These are phyloP conservation scores for Trametes cingulata DNA, from an alignment of 768 basidiomycete species.

Conservation along the genomic window DNA sequence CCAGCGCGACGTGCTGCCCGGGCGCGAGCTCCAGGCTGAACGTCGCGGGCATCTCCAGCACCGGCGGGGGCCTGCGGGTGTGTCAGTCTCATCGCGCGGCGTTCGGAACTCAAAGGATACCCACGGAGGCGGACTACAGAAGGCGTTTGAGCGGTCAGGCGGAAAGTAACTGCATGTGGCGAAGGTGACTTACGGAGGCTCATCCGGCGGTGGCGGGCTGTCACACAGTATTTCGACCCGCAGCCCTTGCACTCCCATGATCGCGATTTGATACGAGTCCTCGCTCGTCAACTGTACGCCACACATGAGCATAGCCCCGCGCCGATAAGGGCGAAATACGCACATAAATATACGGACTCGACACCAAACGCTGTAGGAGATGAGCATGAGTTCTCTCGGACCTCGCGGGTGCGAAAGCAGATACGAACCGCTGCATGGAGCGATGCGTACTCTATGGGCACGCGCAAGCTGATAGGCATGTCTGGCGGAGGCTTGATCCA, in stretches of 20 bases:
- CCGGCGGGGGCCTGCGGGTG: slow-evolving; percentile 55
- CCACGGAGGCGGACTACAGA: slow-evolving; percentile 51
- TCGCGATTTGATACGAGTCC: slow-evolving; percentile 89
- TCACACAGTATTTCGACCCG: slow-evolving; percentile 87
- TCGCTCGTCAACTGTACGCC: slow-evolving; percentile 69
- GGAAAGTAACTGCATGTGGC: not conserved
- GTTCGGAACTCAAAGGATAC: slow-evolving; percentile 24
- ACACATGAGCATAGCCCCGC: slow-evolving; percentile 19
- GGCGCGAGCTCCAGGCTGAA: slow-evolving; percentile 82
- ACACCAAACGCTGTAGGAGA: slow-evolving; percentile 63
- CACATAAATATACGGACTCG: slow-evolving; percentile 85
- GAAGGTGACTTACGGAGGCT: slow-evolving; percentile 65
- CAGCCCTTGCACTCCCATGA: slow-evolving; percentile 77
- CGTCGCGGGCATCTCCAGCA: slow-evolving; percentile 83
- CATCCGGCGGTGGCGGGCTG: slow-evolving; percentile 79
- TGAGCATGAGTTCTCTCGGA: slow-evolving; percentile 11
- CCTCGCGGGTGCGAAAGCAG: slow-evolving; percentile 1
- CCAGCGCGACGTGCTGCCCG: slow-evolving; percentile 78
- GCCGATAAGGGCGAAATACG: slow-evolving; percentile 25
- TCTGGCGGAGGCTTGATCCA: slow-evolving; percentile 89
- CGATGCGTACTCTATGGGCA: slow-evolving; percentile 87
- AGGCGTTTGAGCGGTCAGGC: slow-evolving; percentile 1
- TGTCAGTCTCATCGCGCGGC: slow-evolving; percentile 2
- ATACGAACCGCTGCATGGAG: slow-evolving; percentile 75
- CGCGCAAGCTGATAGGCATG: slow-evolving; percentile 70